These are phyloP conservation scores for Plasmodium gallinaceum DNA, from an alignment of 169 alveolate species.

Conservation along the genomic window DNA sequence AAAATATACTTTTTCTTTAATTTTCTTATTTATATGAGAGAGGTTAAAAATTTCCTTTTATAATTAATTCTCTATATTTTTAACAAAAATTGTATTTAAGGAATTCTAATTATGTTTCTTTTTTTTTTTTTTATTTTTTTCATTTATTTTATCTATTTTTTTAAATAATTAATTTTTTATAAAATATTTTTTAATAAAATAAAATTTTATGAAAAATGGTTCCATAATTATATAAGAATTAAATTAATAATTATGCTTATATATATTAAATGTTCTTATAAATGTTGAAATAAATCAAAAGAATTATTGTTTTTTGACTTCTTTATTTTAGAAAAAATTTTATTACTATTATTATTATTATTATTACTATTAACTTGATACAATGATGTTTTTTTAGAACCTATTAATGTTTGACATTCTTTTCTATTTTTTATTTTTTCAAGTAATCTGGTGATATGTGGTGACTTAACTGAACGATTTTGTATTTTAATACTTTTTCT, in stretches of 20 bases:
- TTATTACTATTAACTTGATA: constrained; percentile 24
- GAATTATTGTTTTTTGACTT: constrained; percentile 12
- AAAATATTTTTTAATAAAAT: background rate
- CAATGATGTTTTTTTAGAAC: constrained; percentile 44
- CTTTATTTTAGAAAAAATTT: constrained; percentile 1
- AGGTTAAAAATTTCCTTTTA: no score
- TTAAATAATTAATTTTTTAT: no score
- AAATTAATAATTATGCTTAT: no score
- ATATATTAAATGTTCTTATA: constrained; percentile 3
- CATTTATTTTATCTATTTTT: no score
- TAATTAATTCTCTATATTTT: no score
- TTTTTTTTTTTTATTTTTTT: no score
- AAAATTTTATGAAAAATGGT: background rate
- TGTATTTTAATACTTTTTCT: constrained; percentile 54
- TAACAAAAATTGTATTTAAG: no score
- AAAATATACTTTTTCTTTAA: no score
- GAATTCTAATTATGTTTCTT: no score
- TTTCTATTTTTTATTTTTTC: constrained; percentile 64
- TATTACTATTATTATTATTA: background rate
- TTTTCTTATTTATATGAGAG: no score
- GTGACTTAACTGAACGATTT: constrained; percentile 54
- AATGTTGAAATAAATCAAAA: constrained; percentile 71
- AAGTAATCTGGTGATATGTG: constrained; percentile 61
- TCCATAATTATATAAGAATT: no score
- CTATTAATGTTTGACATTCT: constrained; percentile 51